Conservation (phyloP, 352 stramenopile species). For the Globisporangium yorkense region DNA sequence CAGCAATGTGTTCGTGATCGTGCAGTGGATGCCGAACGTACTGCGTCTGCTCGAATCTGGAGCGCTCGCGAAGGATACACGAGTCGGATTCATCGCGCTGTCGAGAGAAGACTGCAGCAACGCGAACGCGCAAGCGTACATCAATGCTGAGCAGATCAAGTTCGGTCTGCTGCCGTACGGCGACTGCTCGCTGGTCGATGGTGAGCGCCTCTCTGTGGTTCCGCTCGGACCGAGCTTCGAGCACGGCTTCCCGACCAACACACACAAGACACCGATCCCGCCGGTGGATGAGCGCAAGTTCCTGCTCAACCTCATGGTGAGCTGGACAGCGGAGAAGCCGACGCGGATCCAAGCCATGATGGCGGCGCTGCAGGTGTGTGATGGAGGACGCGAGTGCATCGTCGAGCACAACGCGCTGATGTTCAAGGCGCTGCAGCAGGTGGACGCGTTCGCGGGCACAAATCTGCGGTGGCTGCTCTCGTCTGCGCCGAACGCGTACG, state of each 20-base stretch:
- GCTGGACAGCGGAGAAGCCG: constrained; percentile 58
- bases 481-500: constrained; percentile 37
- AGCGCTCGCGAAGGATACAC: constrained; percentile 15
- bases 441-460: constrained; percentile 35
- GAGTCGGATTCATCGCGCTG: constrained; percentile 38
- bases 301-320: constrained; percentile 61
- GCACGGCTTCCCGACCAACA: constrained; percentile 53
- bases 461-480: constrained; percentile 46
- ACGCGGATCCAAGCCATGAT: constrained; percentile 59
- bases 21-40: constrained; percentile 27
- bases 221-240: constrained; percentile 55
- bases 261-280: constrained; percentile 25
- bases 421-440: constrained; percentile 50
- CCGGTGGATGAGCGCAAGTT: constrained; percentile 18
- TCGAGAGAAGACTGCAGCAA: constrained; percentile 61
- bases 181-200: constrained; percentile 53
- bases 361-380: constrained; percentile 37
- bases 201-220: constrained; percentile 35
- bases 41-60: constrained; percentile 14
- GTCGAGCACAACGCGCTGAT: constrained; percentile 56
- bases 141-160: constrained; percentile 24
- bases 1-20: constrained; percentile 37
- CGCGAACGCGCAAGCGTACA: constrained; percentile 18
- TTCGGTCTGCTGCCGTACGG: constrained; percentile 60
- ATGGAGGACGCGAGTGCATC: constrained; percentile 25